Evolutionary conservation across 768 basidiomycete genomes (phyloP).

Genomic region (Hysterangium stoloniferum): DNA sequence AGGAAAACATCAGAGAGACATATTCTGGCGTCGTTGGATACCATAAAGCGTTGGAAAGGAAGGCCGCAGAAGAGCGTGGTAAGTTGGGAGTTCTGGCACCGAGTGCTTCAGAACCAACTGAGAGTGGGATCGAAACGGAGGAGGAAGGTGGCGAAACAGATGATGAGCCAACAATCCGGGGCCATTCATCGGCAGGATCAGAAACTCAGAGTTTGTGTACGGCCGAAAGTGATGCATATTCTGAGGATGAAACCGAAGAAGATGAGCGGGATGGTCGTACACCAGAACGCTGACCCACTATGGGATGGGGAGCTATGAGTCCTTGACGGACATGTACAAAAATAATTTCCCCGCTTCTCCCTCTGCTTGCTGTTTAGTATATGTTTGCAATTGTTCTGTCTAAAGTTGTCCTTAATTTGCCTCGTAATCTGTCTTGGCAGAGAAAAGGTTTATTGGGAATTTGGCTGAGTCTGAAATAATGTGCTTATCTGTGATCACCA

Average conservation of each 20-base stretch:
- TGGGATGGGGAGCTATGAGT: no score
- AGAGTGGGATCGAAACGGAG: slow-evolving; percentile 40
- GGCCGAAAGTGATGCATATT: slow-evolving; percentile 24
- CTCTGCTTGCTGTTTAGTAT: not conserved
- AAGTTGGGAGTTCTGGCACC: slow-evolving; percentile 28
- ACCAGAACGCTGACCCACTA: not conserved
- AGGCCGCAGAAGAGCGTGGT: slow-evolving; percentile 8
- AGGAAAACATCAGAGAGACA: slow-evolving; percentile 2
- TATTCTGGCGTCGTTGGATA: slow-evolving; percentile 1
- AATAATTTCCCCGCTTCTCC: not conserved
- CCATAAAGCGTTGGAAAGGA: not conserved
- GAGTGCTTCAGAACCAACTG: slow-evolving; percentile 32
- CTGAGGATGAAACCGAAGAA: slow-evolving; percentile 26
- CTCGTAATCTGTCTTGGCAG: no score
- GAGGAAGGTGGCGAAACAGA: slow-evolving; percentile 51
- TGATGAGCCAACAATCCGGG: slow-evolving; percentile 75
- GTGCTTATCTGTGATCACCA: no score
- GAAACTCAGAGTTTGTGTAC: slow-evolving; percentile 26
- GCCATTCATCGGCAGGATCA: slow-evolving; percentile 32
- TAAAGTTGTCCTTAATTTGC: no score
- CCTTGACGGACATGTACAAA: no score
- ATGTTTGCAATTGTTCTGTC: not conserved
- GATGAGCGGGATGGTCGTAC: slow-evolving; percentile 17
- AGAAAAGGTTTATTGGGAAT: no score
- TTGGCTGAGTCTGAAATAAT: no score